These are phyloP conservation scores for Lipomyces mesembrius DNA, from an alignment of 805 yeast genomes.

Conservation along the genomic window DNA sequence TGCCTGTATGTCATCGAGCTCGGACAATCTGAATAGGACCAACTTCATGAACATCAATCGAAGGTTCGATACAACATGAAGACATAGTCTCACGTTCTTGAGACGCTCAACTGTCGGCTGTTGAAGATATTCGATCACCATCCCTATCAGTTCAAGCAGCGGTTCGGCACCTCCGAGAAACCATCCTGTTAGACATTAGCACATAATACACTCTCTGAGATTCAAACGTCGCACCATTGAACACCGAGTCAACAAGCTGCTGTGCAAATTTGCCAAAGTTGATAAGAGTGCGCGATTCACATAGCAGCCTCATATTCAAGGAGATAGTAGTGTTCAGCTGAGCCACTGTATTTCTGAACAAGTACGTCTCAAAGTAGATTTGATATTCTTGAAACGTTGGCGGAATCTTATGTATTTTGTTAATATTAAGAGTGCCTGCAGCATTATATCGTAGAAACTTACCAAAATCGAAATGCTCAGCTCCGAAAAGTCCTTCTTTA, in stretches of 20 bases:
- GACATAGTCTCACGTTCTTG: constrained; percentile 29
- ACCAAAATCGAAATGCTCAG: constrained; percentile 32
- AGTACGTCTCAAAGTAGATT: constrained; percentile 38
- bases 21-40: constrained; percentile 32
- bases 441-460: not conserved
- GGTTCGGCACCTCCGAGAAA: constrained; percentile 39
- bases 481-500: constrained; percentile 37
- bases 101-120: constrained; percentile 32
- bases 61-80: constrained; percentile 22
- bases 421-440: not conserved
- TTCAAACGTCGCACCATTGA: constrained; percentile 24
- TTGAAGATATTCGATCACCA: constrained; percentile 36
- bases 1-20: constrained; percentile 29
- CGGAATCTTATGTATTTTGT: constrained; percentile 28
- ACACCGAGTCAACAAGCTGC: constrained; percentile 34
- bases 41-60: constrained; percentile 31
- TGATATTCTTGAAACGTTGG: constrained; percentile 37
- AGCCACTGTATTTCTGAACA: constrained; percentile 36
- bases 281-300: constrained; percentile 33
- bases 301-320: constrained; percentile 24
- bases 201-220: not conserved
- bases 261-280: constrained; percentile 33
- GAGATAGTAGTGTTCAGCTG: constrained; percentile 35
- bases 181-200: constrained; percentile 25
- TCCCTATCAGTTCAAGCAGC: constrained; percentile 36